phyloP scores from a whole-genome alignment of 2,329 filamentous ascomycete genomes.

The Dissoconium aciculare region DNA sequence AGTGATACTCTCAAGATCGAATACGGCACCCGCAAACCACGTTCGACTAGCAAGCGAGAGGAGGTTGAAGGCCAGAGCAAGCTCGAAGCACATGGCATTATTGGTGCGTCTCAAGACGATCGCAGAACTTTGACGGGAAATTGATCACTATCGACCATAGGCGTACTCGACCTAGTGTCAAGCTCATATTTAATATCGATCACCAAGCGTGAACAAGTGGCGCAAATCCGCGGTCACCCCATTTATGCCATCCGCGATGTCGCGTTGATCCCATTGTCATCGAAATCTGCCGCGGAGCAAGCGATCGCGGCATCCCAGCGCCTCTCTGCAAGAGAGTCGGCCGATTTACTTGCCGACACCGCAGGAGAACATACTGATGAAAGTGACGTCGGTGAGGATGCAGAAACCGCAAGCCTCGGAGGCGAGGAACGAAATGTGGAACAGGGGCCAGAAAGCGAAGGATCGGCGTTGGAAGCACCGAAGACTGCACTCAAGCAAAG shows the following conservation, averaged over 20 bases:
- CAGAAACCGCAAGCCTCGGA: conserved; percentile 17
- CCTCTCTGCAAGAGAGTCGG: conserved; percentile 13
- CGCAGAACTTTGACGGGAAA: neutral
- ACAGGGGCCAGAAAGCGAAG: conserved; percentile 9
- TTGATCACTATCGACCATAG: too few species aligned
- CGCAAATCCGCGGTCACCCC: conserved; percentile 65
- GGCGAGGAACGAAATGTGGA: conserved; percentile 19
- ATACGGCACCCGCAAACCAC: conserved; percentile 37
- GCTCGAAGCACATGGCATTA: conserved; percentile 37
- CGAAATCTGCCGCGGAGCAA: conserved; percentile 55
- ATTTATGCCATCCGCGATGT: conserved; percentile 83
- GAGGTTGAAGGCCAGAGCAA: conserved; percentile 25
- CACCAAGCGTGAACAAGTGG: conserved; percentile 72
- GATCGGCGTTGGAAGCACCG: conserved; percentile 19
- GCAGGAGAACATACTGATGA: conserved; percentile 21
- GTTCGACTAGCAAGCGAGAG: conserved; percentile 25
- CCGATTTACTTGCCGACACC: conserved; percentile 5
- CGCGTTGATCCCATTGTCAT: conserved; percentile 74
- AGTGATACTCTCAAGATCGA: conserved; percentile 8
- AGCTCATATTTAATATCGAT: conserved; percentile 78
- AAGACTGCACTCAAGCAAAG: conserved; percentile 23
- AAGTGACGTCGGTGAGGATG: conserved; percentile 17
- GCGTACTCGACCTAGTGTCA: conserved; percentile 67
- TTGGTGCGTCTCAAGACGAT: conserved; percentile 41
- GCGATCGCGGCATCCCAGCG: conserved; percentile 51